phyloP scores from a whole-genome alignment of 2,329 filamentous ascomycete genomes.

The Beauveria sp. region DNA sequence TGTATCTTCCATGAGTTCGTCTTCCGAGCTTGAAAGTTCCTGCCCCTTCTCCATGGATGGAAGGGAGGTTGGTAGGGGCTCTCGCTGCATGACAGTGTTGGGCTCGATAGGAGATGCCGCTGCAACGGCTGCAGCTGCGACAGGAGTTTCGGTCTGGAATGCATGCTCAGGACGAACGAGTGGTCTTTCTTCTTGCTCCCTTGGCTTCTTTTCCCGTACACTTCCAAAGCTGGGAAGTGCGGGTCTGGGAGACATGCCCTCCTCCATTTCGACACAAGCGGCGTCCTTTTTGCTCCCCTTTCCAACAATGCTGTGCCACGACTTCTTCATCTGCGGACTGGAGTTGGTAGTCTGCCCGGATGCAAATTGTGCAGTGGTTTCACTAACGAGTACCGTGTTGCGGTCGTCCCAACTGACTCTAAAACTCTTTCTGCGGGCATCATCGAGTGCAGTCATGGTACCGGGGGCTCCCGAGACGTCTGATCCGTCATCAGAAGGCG shows the following conservation, averaged over 20 bases:
- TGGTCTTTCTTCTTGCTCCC: slow-evolving; percentile 46
- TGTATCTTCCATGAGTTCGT: slow-evolving; percentile 17
- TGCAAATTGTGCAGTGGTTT: slow-evolving; percentile 31
- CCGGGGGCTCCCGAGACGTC: slow-evolving; percentile 30
- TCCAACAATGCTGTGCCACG: slow-evolving; percentile 45
- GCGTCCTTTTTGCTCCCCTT: slow-evolving; percentile 43
- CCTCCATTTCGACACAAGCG: slow-evolving; percentile 48
- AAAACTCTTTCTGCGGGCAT: slow-evolving; percentile 54
- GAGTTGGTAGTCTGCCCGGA: slow-evolving; percentile 31
- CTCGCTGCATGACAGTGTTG: slow-evolving; percentile 19
- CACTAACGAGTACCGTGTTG: slow-evolving; percentile 45
- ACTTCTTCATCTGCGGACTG: slow-evolving; percentile 31
- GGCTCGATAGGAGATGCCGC: slow-evolving; percentile 11
- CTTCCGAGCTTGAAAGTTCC: slow-evolving; percentile 36
- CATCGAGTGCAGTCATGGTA: slow-evolving; percentile 26
- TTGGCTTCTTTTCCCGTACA: slow-evolving; percentile 54
- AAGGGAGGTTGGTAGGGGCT: slow-evolving; percentile 64
- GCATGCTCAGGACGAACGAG: slow-evolving; percentile 46
- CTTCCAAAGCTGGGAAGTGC: slow-evolving; percentile 70
- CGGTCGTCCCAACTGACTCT: slow-evolving; percentile 75
- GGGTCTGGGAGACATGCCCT: slow-evolving; percentile 66
- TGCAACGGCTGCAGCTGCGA: neutral
- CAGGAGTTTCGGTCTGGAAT: slow-evolving; percentile 13
- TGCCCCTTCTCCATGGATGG: slow-evolving; percentile 60
- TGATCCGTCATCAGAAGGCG: slow-evolving; percentile 43